phyloP scores from a whole-genome alignment of 805 yeast genomes.

The Wickerhamomyces xylosicus region DNA sequence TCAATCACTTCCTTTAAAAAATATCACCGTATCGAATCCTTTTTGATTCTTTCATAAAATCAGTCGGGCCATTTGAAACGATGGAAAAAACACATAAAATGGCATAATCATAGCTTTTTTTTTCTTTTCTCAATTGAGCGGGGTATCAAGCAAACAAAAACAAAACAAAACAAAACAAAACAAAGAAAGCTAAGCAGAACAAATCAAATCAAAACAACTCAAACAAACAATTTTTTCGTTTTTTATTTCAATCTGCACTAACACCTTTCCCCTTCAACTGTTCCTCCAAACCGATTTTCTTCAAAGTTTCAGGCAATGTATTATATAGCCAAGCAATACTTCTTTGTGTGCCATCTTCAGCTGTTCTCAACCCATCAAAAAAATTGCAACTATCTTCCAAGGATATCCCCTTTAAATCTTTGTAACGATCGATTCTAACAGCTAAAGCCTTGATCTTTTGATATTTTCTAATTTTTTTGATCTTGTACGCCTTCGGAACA shows the following conservation, averaged over 20 bases:
- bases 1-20: no score
- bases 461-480: slow-evolving; percentile 26
- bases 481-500: slow-evolving; percentile 23
- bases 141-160: slow-evolving; percentile 5
- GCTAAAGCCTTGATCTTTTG: slow-evolving; percentile 27
- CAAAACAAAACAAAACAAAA: slow-evolving; percentile 2
- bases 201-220: background rate
- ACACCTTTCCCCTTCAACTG: slow-evolving; percentile 15
- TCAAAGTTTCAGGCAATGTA: slow-evolving; percentile 21
- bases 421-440: slow-evolving; percentile 24
- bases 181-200: background rate
- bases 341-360: slow-evolving; percentile 21
- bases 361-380: slow-evolving; percentile 22
- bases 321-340: slow-evolving; percentile 28
- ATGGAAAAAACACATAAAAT: no score
- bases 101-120: background rate
- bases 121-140: background rate
- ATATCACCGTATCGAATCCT: no score
- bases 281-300: slow-evolving; percentile 19
- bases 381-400: slow-evolving; percentile 20
- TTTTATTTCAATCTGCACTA: background rate
- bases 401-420: slow-evolving; percentile 17
- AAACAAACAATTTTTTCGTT: no score
- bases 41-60: no score
- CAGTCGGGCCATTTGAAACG: no score